Base-by-base conservation (phyloP, 345 rosid species). In the Reutealis trisperma region DNA sequence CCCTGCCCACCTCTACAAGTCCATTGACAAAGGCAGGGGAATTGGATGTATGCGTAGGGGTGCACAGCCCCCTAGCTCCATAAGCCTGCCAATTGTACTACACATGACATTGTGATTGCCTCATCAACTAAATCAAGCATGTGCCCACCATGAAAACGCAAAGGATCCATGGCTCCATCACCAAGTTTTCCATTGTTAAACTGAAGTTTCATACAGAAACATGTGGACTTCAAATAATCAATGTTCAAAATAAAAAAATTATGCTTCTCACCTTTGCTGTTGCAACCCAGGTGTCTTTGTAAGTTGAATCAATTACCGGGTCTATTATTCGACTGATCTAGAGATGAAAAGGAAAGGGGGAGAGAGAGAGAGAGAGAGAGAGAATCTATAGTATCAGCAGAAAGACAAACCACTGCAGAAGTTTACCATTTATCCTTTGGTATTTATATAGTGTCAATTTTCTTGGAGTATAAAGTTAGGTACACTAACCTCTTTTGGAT, bases 301-400 rank as follows among this genome's bases (percentile, higher is more conserved):
- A 93, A 71, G 97, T 92, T 70, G 99, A 85, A 83, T 96, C 97
- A 76, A 88, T 81, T 59, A 94, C 86, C 0, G 99, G 98, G 77
- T 96, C 99, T 8, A 89, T 71, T 72, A 96, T 86, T 84, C 82
- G 89, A 67, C 88, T 81, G 52, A 87, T 83, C 99, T 96, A 37
- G 86, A 73, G 25, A 71, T 49, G 37, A 55, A 24, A 83, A 24
- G 22, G 62, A 63, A 70, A 78, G 44, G 15, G 25, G 15, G 11
- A n/a, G 21, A 57, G 49, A 57, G 49, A 64, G 52, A 51, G 11
- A n/a, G 21, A 57, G 49, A 57, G 49, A 64, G 52, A 51, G 16
- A 0, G 44, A 25, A 24, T 11, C n/a, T 25, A 69, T 16, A 30
- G 12, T 27, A 75, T 78, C 82, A 84, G 74, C 77, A 8, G 18